Base-by-base conservation (phyloP, 345 rosid species). In the Euphorbia tirucalli region DNA sequence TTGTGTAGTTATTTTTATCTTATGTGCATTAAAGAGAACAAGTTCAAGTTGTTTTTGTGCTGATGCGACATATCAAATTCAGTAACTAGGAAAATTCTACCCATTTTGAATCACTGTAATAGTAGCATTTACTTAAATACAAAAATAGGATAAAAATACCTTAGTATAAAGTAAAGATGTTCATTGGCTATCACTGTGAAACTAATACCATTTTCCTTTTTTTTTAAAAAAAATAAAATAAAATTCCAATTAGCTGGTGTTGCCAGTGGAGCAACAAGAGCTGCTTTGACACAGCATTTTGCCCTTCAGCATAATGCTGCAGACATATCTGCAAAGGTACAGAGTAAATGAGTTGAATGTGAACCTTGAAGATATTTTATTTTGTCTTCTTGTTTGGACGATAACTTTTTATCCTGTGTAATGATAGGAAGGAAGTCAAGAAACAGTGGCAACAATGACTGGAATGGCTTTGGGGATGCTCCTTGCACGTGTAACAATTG, bases 261-360 rank as follows among this genome's bases (percentile, higher is more conserved):
- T 82, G 98, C 97, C 65, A 91, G 97, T 81, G 98, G 98, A 83
- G 96, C 98, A 57, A 93, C 98, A 43, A 87, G 98, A 85, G 98
- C 98, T 79, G 98, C 98, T 71, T 79, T 93, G 78, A 91, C 98
- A 56, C 98, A 93, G 70, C 98, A 93, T 78, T 93, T 93, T 79
- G 93, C 98, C 56, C 98, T 91, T 61, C 96, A 90, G 81, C 92
- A 85, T 39, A 93, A 93, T 87, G 98, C 93, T 22, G 98, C 97
- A 0, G 97, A 93, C 82, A 93, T 91, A 75, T 87, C 97, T 74
- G 97, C 97, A 25, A 93, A 93, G 88, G 97, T 90, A 82, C 63
- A 65, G n/a, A 32, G 7, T 50, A 46, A 46, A 64, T 35, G 18
- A 73, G 21, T 75, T 56, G 61, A 37, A 50, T 41, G 25, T 73